Percentiles rank a stretch among this genome's conserved stretches.
phyloP scores from a whole-genome alignment of 257 asterid species.

The Voacanga thouarsii region DNA sequence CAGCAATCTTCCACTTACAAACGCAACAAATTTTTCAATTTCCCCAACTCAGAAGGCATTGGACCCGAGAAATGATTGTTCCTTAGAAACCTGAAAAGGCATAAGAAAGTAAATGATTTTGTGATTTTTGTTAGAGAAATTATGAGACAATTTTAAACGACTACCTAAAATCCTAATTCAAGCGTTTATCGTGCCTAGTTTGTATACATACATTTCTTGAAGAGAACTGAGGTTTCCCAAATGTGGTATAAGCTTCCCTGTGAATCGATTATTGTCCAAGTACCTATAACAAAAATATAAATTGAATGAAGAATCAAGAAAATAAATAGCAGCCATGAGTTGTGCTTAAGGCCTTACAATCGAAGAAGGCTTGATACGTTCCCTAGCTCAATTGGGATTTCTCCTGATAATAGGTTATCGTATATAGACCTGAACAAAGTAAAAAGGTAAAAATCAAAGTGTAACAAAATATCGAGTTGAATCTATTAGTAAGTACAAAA shows the following conservation, averaged over 20 bases:
- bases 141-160: no score
- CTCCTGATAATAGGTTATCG: slow-evolving; percentile 1
- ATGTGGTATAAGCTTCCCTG: slow-evolving; percentile 13
- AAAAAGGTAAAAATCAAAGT: neutral
- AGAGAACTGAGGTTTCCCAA: slow-evolving; percentile 16
- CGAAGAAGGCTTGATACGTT: neutral
- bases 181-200: no score
- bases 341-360: neutral
- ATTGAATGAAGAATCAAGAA: neutral
- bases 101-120: neutral
- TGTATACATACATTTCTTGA: slow-evolving; percentile 1
- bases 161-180: neutral
- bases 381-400: slow-evolving; percentile 13
- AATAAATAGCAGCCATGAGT: neutral
- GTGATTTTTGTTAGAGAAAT: no score
- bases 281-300: neutral
- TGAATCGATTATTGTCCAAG: neutral
- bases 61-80: no score
- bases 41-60: no score
- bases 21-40: neutral
- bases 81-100: no score
- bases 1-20: neutral
- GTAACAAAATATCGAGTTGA: no score
- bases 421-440: neutral
- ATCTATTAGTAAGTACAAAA: no score